Conservation (phyloP, 441 rosid species). For the Mallotus repandus region DNA sequence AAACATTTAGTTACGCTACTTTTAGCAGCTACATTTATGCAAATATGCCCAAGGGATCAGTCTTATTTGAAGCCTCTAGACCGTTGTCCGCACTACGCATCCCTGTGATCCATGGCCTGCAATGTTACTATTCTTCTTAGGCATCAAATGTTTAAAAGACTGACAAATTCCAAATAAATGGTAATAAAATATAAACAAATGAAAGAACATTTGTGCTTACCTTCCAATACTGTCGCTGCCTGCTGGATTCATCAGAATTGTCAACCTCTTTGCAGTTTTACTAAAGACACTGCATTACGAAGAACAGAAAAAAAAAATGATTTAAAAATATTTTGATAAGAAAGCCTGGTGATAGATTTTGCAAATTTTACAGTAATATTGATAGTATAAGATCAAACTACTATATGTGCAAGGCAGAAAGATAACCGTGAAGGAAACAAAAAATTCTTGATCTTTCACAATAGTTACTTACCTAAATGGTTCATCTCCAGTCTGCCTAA, state of each 20-base stretch:
- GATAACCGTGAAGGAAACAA: too few species aligned
- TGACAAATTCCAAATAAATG: neutral
- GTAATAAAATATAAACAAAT: too few species aligned
- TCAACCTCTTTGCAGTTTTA: constrained; percentile 69
- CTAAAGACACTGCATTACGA: constrained; percentile 52
- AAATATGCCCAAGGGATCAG: constrained; percentile 73
- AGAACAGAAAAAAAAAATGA: neutral
- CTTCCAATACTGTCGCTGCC: constrained; percentile 47
- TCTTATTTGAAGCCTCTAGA: constrained; percentile 59
- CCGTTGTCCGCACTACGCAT: constrained; percentile 57
- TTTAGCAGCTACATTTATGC: constrained; percentile 35
- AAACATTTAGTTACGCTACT: constrained; percentile 4
- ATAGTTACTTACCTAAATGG: constrained; percentile 81
- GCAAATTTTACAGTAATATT: too few species aligned
- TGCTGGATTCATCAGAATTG: constrained; percentile 56
- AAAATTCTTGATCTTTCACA: neutral
- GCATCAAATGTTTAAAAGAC: neutral
- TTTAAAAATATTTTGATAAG: neutral
- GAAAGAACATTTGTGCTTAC: constrained; percentile 34
- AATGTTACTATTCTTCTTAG: constrained; percentile 17
- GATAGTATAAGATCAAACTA: too few species aligned
- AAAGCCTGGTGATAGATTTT: neutral
- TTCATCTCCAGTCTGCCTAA: constrained; percentile 68
- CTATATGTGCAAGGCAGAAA: too few species aligned
- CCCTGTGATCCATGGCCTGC: constrained; percentile 72